Evolutionary conservation across 768 basidiomycete species (phyloP).

Genomic region (Trametes villosa): DNA sequence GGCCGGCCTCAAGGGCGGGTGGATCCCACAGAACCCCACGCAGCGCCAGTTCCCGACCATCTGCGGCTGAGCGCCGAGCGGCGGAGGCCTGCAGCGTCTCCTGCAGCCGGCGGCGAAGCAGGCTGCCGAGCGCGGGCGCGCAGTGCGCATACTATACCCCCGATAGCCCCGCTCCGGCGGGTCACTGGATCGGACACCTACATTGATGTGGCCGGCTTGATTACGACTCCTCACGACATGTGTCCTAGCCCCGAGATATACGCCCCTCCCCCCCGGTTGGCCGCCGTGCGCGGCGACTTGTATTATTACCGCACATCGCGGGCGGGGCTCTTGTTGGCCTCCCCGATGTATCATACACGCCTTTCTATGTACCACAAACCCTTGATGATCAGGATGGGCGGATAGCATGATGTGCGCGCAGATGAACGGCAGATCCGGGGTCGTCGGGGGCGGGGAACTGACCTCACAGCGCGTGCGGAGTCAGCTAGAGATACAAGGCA

Average conservation of each 20-base stretch:
- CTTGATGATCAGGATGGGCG: neutral
- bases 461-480: no score
- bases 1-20: slow-evolving; percentile 76
- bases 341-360: neutral
- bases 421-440: neutral
- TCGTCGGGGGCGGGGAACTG: no score
- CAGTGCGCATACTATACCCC: no score
- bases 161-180: no score
- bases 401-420: neutral
- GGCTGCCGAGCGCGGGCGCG: no score
- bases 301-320: no score
- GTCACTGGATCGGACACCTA: no score
- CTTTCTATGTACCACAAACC: neutral
- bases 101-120: neutral
- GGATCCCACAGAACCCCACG: slow-evolving; percentile 75
- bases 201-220: no score
- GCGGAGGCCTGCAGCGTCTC: neutral
- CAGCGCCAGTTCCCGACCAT: slow-evolving; percentile 61
- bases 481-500: no score
- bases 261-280: no score
- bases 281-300: no score
- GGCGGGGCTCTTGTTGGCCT: no score
- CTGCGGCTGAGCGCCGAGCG: slow-evolving; percentile 46
- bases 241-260: neutral
- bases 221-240: neutral